Evolutionary conservation across 2,329 filamentous ascomycete species (phyloP).

Genomic region (Xylariales sp.): DNA sequence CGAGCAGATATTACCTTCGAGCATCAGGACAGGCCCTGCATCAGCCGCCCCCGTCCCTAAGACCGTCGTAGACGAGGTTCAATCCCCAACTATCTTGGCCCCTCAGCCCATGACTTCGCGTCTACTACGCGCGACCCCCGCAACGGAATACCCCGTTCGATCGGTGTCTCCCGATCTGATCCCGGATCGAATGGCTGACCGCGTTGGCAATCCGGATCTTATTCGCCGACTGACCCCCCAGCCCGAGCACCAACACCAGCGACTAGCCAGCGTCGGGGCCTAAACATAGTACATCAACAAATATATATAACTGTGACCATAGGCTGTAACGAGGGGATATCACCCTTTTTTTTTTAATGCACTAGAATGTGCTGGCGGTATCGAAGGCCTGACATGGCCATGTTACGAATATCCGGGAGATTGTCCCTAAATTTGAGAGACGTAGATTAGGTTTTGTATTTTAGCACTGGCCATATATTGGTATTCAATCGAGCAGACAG

Average conservation of each 20-base stretch:
- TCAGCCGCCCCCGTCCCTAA: slow-evolving; percentile 53
- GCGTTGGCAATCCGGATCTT: slow-evolving; percentile 62
- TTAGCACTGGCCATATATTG: slow-evolving; percentile 24
- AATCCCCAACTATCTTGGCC: slow-evolving; percentile 59
- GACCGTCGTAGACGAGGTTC: slow-evolving; percentile 56
- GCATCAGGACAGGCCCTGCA: slow-evolving; percentile 64
- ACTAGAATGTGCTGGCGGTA: slow-evolving; percentile 17
- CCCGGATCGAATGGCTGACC: slow-evolving; percentile 71
- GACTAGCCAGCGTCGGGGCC: slow-evolving; percentile 48
- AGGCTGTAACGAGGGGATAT: not conserved
- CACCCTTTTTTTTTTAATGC: not conserved
- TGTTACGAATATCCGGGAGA: not conserved
- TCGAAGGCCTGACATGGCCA: not conserved
- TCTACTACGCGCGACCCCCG: slow-evolving; percentile 65
- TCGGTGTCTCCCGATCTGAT: slow-evolving; percentile 69
- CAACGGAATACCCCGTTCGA: slow-evolving; percentile 65
- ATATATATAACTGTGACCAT: not conserved
- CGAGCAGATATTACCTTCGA: slow-evolving; percentile 68
- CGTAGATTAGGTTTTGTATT: slow-evolving; percentile 26
- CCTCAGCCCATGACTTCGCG: slow-evolving; percentile 68
- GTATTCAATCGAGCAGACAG: slow-evolving; percentile 9
- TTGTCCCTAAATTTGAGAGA: slow-evolving; percentile 14
- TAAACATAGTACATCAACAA: slow-evolving; percentile 26
- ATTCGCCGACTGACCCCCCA: slow-evolving; percentile 49
- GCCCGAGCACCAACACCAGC: slow-evolving; percentile 48